phyloP scores from a whole-genome alignment of 176 grass and related monocot genomes.

The Lolium perenne region DNA sequence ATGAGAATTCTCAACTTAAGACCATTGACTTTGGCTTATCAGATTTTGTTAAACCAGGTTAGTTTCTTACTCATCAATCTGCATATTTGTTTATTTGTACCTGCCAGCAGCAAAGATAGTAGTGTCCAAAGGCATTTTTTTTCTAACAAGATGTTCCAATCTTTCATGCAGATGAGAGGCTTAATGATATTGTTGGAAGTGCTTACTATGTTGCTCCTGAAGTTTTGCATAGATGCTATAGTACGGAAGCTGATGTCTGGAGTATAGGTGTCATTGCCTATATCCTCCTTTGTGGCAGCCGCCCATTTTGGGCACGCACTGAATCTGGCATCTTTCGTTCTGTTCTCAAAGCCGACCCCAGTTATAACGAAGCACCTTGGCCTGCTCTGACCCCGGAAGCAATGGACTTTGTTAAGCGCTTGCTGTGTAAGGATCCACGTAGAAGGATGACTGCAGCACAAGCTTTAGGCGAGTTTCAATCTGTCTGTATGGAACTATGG shows the following conservation, averaged over 20 bases:
- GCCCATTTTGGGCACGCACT: constrained; percentile 86
- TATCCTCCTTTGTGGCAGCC: constrained; percentile 85
- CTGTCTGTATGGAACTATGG: not conserved
- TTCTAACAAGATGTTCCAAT: constrained; percentile 25
- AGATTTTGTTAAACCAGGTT: constrained; percentile 90
- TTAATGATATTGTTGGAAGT: constrained; percentile 96
- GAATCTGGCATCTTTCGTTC: constrained; percentile 86
- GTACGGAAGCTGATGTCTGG: constrained; percentile 90
- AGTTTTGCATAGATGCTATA: constrained; percentile 83
- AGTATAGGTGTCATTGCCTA: constrained; percentile 90
- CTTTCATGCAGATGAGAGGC: constrained; percentile 69
- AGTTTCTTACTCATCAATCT: constrained; percentile 21
- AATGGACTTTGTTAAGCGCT: constrained; percentile 83
- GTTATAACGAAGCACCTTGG: constrained; percentile 76
- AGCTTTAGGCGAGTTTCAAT: constrained; percentile 62
- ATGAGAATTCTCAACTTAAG: constrained; percentile 76
- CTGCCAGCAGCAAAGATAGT: not conserved
- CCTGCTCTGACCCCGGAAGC: constrained; percentile 73
- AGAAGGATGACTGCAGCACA: constrained; percentile 89
- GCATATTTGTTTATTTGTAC: not conserved
- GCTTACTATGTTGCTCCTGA: constrained; percentile 95
- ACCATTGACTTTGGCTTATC: constrained; percentile 86
- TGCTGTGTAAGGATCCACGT: constrained; percentile 81
- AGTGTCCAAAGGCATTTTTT: not conserved
- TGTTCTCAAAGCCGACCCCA: constrained; percentile 85